Base-by-base conservation (phyloP, 345 rosid species). In the Odontarrhena argentea region DNA sequence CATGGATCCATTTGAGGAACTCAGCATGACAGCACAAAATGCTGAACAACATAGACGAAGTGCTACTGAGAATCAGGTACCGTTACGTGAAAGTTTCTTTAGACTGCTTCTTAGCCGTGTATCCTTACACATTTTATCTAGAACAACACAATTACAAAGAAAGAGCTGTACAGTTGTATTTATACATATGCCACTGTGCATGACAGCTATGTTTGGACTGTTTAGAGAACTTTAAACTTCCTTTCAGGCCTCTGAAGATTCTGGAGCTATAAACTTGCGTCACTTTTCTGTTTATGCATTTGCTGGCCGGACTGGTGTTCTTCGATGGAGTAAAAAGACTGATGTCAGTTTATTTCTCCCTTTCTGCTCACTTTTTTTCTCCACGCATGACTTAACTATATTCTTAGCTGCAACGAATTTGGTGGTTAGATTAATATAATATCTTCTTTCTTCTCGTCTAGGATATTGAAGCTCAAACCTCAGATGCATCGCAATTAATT, bases 261-360 rank as follows among this genome's bases (percentile, higher is more conserved):
- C 96, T 49, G 96, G 84, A 76, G 77, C 79, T 56, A 67, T 80
- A 59, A 75, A 91, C 81, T 69, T 95, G 73, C 96, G 90, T 40
- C 93, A 89, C 81, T 95, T 95, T 82, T 88, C 96, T 7, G 82
- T 95, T 73, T 91, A 82, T 79, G 99, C 97, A 60, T 87, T 87
- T 54, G 93, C 87, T 76, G 96, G 99, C 63, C 80, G 69, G 75
- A 82, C 73, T 79, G 99, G 99, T 47, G 54, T 9, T 34, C 77
- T 75, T 65, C 76, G 94, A 60, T 95, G 99, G 99, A 89, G 82
- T 45, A 89, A 91, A 78, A 91, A 86, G 82, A 95, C 81, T 79
- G 97, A 95, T 86, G 97, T 95, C 52, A 48, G 58, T 67, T 18
- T 50, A 41, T 71, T 62, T 30, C 24, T 26, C 42, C 43, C 54